A percentile compares a stretch with the other conserved stretches of the same genome.
phyloP scores from a whole-genome alignment of 73 alveolate genomes.

The Chromera velia region DNA sequence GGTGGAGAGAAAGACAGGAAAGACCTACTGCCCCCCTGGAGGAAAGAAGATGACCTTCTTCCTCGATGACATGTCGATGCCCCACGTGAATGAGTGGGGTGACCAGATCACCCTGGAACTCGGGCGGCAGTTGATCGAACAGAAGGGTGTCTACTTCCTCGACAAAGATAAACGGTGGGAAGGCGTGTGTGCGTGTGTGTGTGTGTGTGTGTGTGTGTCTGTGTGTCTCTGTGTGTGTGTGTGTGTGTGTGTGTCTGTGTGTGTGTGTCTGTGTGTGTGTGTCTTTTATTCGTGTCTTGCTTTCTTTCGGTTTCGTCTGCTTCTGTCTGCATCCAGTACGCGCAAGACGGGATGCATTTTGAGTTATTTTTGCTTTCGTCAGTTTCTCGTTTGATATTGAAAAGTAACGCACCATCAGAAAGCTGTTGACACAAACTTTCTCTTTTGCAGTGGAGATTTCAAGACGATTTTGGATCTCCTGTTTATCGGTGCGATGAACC shows the following conservation, averaged over 20 bases:
- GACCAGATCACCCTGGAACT: conserved; percentile 97
- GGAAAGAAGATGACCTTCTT: conserved; percentile 95
- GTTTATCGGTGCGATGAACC: conserved; percentile 98
- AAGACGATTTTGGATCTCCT: conserved; percentile 86
- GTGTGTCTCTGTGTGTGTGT: no score
- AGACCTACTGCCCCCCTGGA: conserved; percentile 93
- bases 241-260: no score
- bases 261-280: no score
- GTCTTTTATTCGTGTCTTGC: no score
- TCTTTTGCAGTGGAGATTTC: conserved; percentile 82
- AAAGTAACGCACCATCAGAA: background rate
- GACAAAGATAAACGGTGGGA: conserved; percentile 84
- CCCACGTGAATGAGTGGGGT: conserved; percentile 95
- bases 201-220: background rate
- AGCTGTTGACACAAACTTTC: background rate
- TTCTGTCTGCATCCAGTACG: no score
- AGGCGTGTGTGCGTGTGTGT: background rate
- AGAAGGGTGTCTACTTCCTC: conserved; percentile 95
- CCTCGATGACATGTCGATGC: conserved; percentile 66
- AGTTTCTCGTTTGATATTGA: no score
- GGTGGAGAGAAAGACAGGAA: conserved; percentile 93
- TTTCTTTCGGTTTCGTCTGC: no score
- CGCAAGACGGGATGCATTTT: no score
- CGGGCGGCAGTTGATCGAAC: conserved; percentile 92
- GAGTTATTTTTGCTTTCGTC: no score